A percentile compares a stretch with the other conserved stretches of the same genome.
Conservation (phyloP, 306 rosid genomes). For the Glycyrrhiza uralensis region DNA sequence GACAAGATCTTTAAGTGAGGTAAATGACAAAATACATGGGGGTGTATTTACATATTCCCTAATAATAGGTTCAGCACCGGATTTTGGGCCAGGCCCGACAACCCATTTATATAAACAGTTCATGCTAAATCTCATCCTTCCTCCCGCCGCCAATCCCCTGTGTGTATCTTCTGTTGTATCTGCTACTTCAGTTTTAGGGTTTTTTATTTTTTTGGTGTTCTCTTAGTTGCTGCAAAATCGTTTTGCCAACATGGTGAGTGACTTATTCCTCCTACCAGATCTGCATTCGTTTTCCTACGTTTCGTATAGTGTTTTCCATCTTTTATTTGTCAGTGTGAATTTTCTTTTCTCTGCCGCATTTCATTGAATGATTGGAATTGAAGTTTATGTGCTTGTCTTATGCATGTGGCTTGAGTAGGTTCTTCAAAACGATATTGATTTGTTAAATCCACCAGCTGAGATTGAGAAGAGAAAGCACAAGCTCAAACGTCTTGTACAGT, state of each 20-base stretch:
- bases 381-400: not conserved
- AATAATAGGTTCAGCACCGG: no score
- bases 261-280: not conserved
- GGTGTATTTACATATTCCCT: no score
- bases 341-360: no score
- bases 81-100: not conserved
- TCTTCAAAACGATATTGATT: slow-evolving; percentile 55
- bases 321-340: not conserved
- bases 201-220: not conserved
- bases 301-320: not conserved
- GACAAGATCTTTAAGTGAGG: no score
- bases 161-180: not conserved
- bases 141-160: not conserved
- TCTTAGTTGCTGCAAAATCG: not conserved
- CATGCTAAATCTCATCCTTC: not conserved
- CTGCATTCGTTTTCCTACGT: not conserved
- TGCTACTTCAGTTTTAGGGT: not conserved
- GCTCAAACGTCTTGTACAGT: slow-evolving; percentile 52
- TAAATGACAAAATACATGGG: no score
- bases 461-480: slow-evolving; percentile 53
- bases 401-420: slow-evolving; percentile 25
- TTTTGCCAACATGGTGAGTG: slow-evolving; percentile 28
- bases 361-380: not conserved
- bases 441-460: slow-evolving; percentile 50
- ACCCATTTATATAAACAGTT: not conserved